phyloP scores from a whole-genome alignment of 352 stramenopile genomes.

The Globisporangium heterothallicum region DNA sequence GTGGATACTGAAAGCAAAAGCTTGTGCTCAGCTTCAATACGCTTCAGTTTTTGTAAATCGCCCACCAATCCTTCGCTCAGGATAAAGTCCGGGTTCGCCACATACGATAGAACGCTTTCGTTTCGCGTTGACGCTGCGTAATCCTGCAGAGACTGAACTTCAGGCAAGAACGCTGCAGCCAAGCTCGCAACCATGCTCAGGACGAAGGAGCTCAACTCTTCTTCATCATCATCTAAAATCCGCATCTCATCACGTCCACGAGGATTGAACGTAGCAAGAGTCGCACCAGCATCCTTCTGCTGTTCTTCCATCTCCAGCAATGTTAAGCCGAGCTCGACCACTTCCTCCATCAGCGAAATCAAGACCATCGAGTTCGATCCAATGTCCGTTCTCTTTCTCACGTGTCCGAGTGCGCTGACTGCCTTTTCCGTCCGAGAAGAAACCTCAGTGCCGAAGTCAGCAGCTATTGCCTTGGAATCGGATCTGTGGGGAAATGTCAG shows the following conservation, averaged over 20 bases:
- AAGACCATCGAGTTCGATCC: constrained; percentile 20
- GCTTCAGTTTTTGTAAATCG: constrained; percentile 40
- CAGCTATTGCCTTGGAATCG: background rate
- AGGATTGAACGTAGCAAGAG: background rate
- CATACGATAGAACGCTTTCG: constrained; percentile 15
- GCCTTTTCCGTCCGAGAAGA: constrained; percentile 13
- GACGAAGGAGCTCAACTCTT: constrained; percentile 17
- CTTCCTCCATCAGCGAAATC: constrained; percentile 47
- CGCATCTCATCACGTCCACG: background rate
- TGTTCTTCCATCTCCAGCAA: constrained; percentile 41
- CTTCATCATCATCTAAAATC: constrained; percentile 5
- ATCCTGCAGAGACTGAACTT: constrained; percentile 20
- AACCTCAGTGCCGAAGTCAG: constrained; percentile 8
- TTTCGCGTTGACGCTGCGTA: constrained; percentile 16
- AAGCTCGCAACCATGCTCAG: constrained; percentile 33
- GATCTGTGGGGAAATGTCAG: constrained; percentile 19
- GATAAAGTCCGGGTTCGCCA: constrained; percentile 23
- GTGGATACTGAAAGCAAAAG: constrained; percentile 48
- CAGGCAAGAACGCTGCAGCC: constrained; percentile 22
- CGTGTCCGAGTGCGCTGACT: constrained; percentile 27
- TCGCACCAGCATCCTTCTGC: background rate
- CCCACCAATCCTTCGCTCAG: constrained; percentile 22
- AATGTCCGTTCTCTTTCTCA: constrained; percentile 31
- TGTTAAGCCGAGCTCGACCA: constrained; percentile 34
- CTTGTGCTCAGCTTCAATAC: constrained; percentile 42